Base-by-base conservation (phyloP, 345 rosid genomes). In the Camelina laxa region DNA sequence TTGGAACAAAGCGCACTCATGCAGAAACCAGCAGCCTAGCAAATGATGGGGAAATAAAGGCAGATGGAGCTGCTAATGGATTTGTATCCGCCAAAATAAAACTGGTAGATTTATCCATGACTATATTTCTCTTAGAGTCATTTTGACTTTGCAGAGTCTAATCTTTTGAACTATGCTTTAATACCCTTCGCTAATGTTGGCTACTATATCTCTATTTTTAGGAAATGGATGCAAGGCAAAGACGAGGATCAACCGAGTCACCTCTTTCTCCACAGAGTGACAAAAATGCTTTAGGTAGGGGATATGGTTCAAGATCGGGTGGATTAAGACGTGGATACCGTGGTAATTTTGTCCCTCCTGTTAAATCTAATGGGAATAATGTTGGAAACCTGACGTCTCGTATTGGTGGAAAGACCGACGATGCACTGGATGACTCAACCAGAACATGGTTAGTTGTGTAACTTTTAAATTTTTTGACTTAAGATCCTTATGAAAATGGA, bases 1-100 rank as follows among this genome's bases (percentile, higher is more conserved):
- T 58, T 36, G 86, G 95, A 71, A 80, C 84, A 57, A 95, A 92
- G 82, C 87, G 90, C 66, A 59, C 87, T 64, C 87, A 87, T 63
- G 74, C 61, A 64, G 87, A 90, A 79, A 87, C 74, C 45, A 81
- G 71, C 64, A 83, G 85, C 81, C 85, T 80, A n/a, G 56, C 76
- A 69, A 78, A 72, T 41, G 83, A 78, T 53, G 97, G 82, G 77
- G 89, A 85, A 50, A 58, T 72, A 54, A 76, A 82, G 42, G 41
- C 75, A 15, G 84, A 87, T 53, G 86, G 66, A 74, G 80, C 87
- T 57, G 83, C 84, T 69, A 85, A 79, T 71, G 93, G 89, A 55
- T 95, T 95, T 81, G 95, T 95, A 21, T 85, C 97, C 19, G 99
- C 99, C 66, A 85, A 85, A 87, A 82, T 84, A 61, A 95, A 92